These are phyloP conservation scores for Quillaja saponaria DNA, from an alignment of 306 rosid species.

Conservation along the genomic window DNA sequence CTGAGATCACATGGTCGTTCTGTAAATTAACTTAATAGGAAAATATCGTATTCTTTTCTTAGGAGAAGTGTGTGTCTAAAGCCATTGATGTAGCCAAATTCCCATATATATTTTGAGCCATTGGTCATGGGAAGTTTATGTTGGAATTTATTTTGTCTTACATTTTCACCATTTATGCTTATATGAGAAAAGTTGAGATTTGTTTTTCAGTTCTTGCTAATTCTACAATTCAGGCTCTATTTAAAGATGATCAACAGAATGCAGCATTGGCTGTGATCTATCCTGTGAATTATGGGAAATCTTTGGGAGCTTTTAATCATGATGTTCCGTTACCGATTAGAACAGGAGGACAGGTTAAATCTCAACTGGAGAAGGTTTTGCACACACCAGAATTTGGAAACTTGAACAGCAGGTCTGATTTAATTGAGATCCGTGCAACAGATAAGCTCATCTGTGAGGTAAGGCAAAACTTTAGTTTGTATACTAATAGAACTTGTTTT, in stretches of 20 bases:
- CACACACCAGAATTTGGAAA: conserved; percentile 25
- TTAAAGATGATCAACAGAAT: conserved; percentile 23
- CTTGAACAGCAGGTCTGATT: conserved; percentile 31
- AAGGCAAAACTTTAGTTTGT: conserved; percentile 25
- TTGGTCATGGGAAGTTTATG: conserved; percentile 5
- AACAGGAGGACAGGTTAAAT: conserved; percentile 28
- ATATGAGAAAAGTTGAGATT: conserved; percentile 11
- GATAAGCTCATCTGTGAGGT: conserved; percentile 39
- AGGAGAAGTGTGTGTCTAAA: conserved; percentile 8
- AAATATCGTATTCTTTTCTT: conserved; percentile 3
- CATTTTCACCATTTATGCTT: conserved; percentile 2
- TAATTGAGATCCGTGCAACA: conserved; percentile 36
- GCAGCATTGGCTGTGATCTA: conserved; percentile 6
- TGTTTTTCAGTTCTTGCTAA: conserved; percentile 17
- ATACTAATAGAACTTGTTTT: conserved; percentile 17
- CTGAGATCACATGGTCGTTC: too few species aligned
- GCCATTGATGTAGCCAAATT: not conserved
- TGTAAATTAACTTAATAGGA: conserved; percentile 5
- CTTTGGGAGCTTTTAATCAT: conserved; percentile 21
- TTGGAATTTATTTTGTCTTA: conserved; percentile 16
- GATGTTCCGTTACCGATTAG: conserved; percentile 25
- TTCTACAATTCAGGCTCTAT: conserved; percentile 34
- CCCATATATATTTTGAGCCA: conserved; percentile 5
- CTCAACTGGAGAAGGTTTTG: conserved; percentile 28
- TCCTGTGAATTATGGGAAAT: conserved; percentile 22